A percentile compares a stretch with the other conserved stretches of the same genome.
phyloP scores from a whole-genome alignment of 176 grass and related monocot species.

The Oryza australiensis region DNA sequence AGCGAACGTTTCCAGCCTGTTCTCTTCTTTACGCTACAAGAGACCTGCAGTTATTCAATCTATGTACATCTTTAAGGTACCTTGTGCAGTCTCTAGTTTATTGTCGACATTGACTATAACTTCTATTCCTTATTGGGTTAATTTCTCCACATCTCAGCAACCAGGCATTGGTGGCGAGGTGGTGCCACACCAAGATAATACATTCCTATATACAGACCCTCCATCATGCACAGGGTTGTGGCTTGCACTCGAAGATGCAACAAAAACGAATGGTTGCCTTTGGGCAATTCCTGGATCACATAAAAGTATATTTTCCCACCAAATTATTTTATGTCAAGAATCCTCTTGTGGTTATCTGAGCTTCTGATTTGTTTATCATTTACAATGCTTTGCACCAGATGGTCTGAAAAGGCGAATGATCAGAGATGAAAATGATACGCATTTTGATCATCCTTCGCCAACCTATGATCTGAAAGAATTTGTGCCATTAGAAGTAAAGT shows the following conservation, averaged over 20 bases:
- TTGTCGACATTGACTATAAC: not conserved
- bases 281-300: conserved; percentile 89
- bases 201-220: conserved; percentile 85
- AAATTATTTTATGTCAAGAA: not conserved
- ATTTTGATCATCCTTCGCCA: conserved; percentile 69
- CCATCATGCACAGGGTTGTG: conserved; percentile 84
- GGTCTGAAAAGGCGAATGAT: conserved; percentile 80
- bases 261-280: conserved; percentile 70
- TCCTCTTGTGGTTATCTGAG: not conserved
- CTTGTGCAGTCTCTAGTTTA: conserved; percentile 9
- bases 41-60: conserved; percentile 86
- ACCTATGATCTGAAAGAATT: conserved; percentile 73
- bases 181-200: conserved; percentile 94
- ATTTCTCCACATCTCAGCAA: conserved; percentile 58
- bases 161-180: conserved; percentile 97
- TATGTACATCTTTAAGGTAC: conserved; percentile 99
- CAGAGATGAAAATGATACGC: conserved; percentile 79
- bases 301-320: conserved; percentile 54
- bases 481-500: conserved; percentile 86
- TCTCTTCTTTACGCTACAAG: conserved; percentile 84
- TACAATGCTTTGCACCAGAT: conserved; percentile 40
- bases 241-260: conserved; percentile 95
- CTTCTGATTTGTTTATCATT: not conserved
- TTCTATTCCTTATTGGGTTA: not conserved
- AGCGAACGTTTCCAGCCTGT: conserved; percentile 54